Conservation (phyloP, 805 yeast species). For the Kodamaea lidongshanica region DNA sequence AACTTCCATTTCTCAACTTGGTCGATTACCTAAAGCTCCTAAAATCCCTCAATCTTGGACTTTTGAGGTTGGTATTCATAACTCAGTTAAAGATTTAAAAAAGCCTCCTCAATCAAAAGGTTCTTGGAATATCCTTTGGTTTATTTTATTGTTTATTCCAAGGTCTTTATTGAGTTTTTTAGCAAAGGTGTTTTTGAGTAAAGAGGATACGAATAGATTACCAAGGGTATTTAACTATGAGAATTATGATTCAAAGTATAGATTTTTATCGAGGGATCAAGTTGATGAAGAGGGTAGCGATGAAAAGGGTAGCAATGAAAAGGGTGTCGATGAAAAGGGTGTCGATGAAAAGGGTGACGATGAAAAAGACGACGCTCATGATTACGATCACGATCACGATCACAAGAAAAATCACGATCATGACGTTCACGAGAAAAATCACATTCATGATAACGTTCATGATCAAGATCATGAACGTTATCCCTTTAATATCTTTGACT, state of each 20-base stretch:
- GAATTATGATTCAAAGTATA: constrained; percentile 17
- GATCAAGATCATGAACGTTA: background rate
- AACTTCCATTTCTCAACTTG: constrained; percentile 19
- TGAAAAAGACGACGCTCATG: background rate
- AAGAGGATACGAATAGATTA: constrained; percentile 13
- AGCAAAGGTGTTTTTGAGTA: constrained; percentile 5
- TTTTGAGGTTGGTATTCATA: constrained; percentile 36
- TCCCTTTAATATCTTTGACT: constrained; percentile 9
- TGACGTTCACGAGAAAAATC: background rate
- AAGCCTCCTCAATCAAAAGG: constrained; percentile 7
- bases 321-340: constrained; percentile 4
- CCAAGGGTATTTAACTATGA: constrained; percentile 25
- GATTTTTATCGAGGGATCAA: constrained; percentile 4
- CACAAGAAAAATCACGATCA: background rate
- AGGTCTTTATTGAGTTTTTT: constrained; percentile 37
- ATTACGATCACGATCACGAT: background rate
- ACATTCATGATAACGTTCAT: background rate
- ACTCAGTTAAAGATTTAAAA: constrained; percentile 19
- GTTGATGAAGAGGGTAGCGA: constrained; percentile 3
- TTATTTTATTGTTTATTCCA: constrained; percentile 50
- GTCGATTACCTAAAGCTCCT: constrained; percentile 37
- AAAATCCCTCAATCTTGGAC: constrained; percentile 36
- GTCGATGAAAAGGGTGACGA: constrained; percentile 4
- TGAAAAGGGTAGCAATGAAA: constrained; percentile 6
- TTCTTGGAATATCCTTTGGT: constrained; percentile 34